phyloP scores from a whole-genome alignment of 805 yeast species.

The Kodamaea laetipori region DNA sequence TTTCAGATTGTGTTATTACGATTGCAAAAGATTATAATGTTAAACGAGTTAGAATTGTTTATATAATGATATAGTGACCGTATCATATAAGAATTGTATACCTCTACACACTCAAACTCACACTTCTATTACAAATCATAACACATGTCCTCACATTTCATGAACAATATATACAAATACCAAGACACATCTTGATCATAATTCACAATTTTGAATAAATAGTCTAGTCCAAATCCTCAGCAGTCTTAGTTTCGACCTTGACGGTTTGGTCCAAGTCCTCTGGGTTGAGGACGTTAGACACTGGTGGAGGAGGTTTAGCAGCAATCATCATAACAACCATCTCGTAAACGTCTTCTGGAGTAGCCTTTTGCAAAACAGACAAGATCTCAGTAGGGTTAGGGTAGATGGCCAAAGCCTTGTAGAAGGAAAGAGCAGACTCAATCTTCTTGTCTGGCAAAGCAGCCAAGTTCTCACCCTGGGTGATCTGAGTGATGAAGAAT shows the following conservation, averaged over 20 bases:
- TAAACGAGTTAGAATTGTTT: too few species aligned
- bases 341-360: slow-evolving; percentile 82
- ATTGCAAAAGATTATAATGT: too few species aligned
- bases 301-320: slow-evolving; percentile 81
- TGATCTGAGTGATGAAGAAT: slow-evolving; percentile 80
- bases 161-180: too few species aligned
- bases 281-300: slow-evolving; percentile 57
- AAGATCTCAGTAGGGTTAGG: slow-evolving; percentile 94
- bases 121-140: too few species aligned
- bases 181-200: background rate
- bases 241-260: slow-evolving; percentile 24
- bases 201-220: slow-evolving; percentile 2
- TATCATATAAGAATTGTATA: too few species aligned
- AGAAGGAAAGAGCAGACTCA: slow-evolving; percentile 87
- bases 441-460: slow-evolving; percentile 65
- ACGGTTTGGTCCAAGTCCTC: slow-evolving; percentile 15
- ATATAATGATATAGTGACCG: too few species aligned
- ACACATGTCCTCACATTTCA: too few species aligned
- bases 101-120: too few species aligned
- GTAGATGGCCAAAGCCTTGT: slow-evolving; percentile 89
- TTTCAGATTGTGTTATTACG: too few species aligned
- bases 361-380: slow-evolving; percentile 84
- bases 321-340: slow-evolving; percentile 87
- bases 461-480: slow-evolving; percentile 80
- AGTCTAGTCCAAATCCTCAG: slow-evolving; percentile 35